Evolutionary conservation across 2,329 filamentous ascomycete species (phyloP), one percentile per base, ranked within the genome.

Genomic region (Fusarium pseudograminearum): DNA sequence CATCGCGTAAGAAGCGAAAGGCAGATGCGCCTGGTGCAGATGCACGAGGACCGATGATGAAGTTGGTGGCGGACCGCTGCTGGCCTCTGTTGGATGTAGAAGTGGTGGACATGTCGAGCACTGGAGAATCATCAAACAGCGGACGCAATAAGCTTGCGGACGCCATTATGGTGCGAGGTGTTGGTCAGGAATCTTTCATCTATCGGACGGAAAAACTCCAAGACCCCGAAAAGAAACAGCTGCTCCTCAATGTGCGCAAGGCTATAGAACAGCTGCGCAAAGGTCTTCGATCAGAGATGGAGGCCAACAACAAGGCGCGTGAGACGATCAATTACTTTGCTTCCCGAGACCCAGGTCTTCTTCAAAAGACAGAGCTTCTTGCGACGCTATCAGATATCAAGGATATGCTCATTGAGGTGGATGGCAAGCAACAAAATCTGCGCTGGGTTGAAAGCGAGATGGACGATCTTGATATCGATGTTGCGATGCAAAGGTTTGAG

Each of bases 381-480:
- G 93, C 96, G 76, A 91, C 89, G 10, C 81, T 94, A 12, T 93
- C 93, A 3, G 89, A 90, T 67, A 89, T 91, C 73, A 93, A 93
- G 76, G 93, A 97, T 78, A 91, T 97, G 82, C 87, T 97, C 57
- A 94, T 99, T 71, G 96, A 99, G 74, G 93, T 97, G 16, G 96
- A 98, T 75, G 96, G 96, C 50, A 97, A 97, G 75, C 94, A 98
- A 79, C 93, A 98, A 77, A 98, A 96, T 77, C 86, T 99, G 47
- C 92, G 95, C 55, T 98, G 93, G 93, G 93, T 99, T 0, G 96
- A 99, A 78, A 89, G 90, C 54, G 93, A 98, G 80, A 92, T 99
- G 79, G 96, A 99, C 76, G 93, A 97, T 76, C 87, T 99, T 8
- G 96, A 99, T 76, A 98, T 98, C 73, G 91, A 97, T 74, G 94